A percentile compares a stretch with the other conserved stretches of the same genome.
Conservation (phyloP, 371 early-diverging fungal genomes). For the Mycotypha africana region DNA sequence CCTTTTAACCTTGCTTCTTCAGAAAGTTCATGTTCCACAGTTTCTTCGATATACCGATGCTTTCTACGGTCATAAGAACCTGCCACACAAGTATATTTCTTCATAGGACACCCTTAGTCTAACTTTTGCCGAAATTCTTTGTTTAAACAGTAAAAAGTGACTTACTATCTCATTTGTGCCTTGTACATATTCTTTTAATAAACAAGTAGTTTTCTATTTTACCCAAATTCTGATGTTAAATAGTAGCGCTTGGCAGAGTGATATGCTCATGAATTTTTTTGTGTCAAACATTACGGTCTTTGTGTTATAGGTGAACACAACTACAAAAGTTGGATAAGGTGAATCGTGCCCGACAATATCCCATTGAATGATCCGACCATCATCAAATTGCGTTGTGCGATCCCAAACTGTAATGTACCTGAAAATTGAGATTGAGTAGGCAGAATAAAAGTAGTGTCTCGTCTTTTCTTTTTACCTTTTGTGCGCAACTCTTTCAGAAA, state of each 20-base stretch:
- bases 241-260: no score
- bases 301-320: conserved; percentile 45
- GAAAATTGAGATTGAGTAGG: no score
- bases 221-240: neutral
- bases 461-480: conserved; percentile 24
- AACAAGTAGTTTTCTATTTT: conserved; percentile 46
- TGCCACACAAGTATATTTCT: conserved; percentile 57
- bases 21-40: conserved; percentile 56
- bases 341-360: conserved; percentile 52
- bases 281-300: conserved; percentile 16
- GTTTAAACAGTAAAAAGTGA: neutral
- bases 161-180: conserved; percentile 59
- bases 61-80: conserved; percentile 56
- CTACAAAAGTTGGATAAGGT: conserved; percentile 41
- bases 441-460: no score
- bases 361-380: conserved; percentile 54
- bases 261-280: no score
- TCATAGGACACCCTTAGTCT: neutral
- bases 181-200: conserved; percentile 59
- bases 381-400: conserved; percentile 46
- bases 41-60: conserved; percentile 39
- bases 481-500: conserved; percentile 27
- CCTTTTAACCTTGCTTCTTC: conserved; percentile 58
- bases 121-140: neutral
- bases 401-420: conserved; percentile 55